Evolutionary conservation across 108 stramenopile genomes (phyloP), one percentile per base, ranked within the genome.

Genomic region (Conticribra guillardii): DNA sequence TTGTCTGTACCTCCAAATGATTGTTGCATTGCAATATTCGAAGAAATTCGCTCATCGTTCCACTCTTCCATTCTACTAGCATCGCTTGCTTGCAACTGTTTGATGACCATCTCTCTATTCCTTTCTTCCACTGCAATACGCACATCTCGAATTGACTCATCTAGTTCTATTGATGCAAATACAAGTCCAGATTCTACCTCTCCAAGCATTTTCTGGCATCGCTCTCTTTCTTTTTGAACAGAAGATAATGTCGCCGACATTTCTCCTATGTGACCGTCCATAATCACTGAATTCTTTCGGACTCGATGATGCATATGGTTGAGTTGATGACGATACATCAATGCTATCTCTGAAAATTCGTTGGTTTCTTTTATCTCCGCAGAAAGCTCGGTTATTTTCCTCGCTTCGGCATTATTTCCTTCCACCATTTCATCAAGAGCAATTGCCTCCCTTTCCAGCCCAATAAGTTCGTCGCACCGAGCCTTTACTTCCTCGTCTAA

Each of bases 401-500:
- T 58, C 15, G 73, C 63, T 53, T 87, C 85, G 11, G 83, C 67
- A 23, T 82, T 82, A 33, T 86, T 82, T 28, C 86, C 79, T 23
- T 67, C 61, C 46, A 83, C 67, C 89, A 90, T 90, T 46, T 83
- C 71, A 63, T 85, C 80, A 9, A 90, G 73, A 9, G 84, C 87
- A 22, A 62, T 73, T n/a, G 81, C 51, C 69, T 90, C 84, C 19
- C 57, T 64, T 76, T 88, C 81, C 16, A 90, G 66, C 51, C 47
- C 84, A 27, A 52, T 46, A 0, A 88, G 76, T 54, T 82, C 82
- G 58, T 88, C 80, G 26, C 67, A 67, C 22, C 57, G 64, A 41
- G 67, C 34, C 58, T 84, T 71, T 1, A 87, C 67, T 65, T 81
- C 82, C 52, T 65, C 57, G 45, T 80, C 75, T 24, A 85, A 65